Evolutionary conservation across 2,329 filamentous ascomycete species (phyloP), one percentile per base, ranked within the genome.

Genomic region (Dactylonectria macrodidyma): DNA sequence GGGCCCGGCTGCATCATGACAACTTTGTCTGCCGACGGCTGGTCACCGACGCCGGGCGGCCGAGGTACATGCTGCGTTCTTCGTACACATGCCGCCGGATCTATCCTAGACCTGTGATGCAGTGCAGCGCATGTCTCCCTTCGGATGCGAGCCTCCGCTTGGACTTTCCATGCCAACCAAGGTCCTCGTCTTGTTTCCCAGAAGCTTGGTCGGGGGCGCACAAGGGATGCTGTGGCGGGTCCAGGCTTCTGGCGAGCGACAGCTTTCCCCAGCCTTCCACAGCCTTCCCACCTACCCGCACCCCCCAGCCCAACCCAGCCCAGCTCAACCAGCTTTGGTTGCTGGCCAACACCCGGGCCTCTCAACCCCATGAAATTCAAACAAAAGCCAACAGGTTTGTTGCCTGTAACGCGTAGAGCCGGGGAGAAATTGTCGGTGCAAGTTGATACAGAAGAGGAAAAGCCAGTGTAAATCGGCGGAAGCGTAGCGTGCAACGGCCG

Each of bases 71-170:
- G 30, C 12, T 12, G 6, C 16, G 47, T 30, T 12, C 14, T 7
- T 30, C 26, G 26, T 30, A 52, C 16, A 34, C n/a, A 22, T 52
- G 50, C 50, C 30, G 52, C 61, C 63, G 34, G 58, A 65, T 65
- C 62, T 60, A 60, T 60, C 56, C 56, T 22, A 30, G 46, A 52
- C 30, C 6, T 24, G 34, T 24, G 41, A 10, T 59, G 57, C 24
- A 65, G 46, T 12, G 58, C 58, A 52, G 26, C 44, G 51, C 51
- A 55, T 19, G n/a, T 55, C 65, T 66, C 60, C 60, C 61, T 65
- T 70, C 69, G 70, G 59, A 68, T 66, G 71, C 71, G 72, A 64
- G 70, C 69, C 67, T 62, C 64, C 64, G 47, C 46, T 51, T 22
- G 24, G 19, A 14, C 57, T 58, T 61, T 73, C 26, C 71, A 41